phyloP scores from a whole-genome alignment of 2,329 filamentous ascomycete genomes.

The Epichloe elymi region DNA sequence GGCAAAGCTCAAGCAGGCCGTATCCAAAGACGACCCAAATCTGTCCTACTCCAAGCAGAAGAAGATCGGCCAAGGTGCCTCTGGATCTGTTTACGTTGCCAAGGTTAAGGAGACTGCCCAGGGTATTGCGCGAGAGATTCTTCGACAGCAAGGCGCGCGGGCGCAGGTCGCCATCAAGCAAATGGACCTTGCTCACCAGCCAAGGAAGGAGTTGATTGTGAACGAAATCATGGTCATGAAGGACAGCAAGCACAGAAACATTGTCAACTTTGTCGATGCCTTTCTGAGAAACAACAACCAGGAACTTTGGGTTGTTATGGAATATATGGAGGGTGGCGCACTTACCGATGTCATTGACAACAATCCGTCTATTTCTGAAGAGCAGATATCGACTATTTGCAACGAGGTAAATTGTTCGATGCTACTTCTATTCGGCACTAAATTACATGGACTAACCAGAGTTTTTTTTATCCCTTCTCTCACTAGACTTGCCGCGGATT shows the following conservation, averaged over 20 bases:
- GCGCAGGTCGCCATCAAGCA: slow-evolving; percentile 98
- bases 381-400: slow-evolving; percentile 96
- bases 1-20: slow-evolving; percentile 85
- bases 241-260: slow-evolving; percentile 94
- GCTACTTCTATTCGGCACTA: neutral
- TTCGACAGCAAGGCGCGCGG: slow-evolving; percentile 65
- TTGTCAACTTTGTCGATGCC: slow-evolving; percentile 96
- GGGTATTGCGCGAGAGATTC: slow-evolving; percentile 71
- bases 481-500: slow-evolving; percentile 83
- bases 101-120: slow-evolving; percentile 80
- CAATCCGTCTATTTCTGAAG: slow-evolving; percentile 83
- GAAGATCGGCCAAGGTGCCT: slow-evolving; percentile 98
- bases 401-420: slow-evolving; percentile 55
- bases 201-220: slow-evolving; percentile 93
- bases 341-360: slow-evolving; percentile 98
- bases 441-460: neutral
- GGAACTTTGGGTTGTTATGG: slow-evolving; percentile 99
- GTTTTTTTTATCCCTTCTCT: neutral
- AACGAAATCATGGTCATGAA: slow-evolving; percentile 99
- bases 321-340: slow-evolving; percentile 98
- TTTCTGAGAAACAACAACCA: slow-evolving; percentile 90
- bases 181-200: slow-evolving; percentile 97
- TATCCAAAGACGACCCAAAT: slow-evolving; percentile 89
- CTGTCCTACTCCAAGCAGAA: slow-evolving; percentile 98
- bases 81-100: slow-evolving; percentile 93